A percentile compares a stretch with the other conserved stretches of the same genome.
phyloP scores from a whole-genome alignment of 306 rosid species.

The Cicer arietinum region DNA sequence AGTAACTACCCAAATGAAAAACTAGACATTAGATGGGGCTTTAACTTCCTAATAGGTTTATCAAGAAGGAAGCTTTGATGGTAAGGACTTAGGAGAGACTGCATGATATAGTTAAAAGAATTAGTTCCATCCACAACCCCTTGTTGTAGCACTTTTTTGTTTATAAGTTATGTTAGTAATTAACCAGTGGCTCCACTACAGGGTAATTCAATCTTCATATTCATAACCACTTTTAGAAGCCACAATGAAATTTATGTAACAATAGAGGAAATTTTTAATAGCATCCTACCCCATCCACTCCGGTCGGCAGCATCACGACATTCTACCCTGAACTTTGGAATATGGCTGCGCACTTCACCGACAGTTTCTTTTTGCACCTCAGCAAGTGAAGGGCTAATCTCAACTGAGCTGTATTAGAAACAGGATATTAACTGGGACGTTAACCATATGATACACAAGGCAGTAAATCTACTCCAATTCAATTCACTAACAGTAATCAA shows the following conservation, averaged over 20 bases:
- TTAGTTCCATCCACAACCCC: slow-evolving; percentile 12
- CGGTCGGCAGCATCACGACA: slow-evolving; percentile 85
- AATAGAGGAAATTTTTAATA: slow-evolving; percentile 6
- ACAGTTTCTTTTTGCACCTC: slow-evolving; percentile 88
- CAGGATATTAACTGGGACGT: slow-evolving; percentile 35
- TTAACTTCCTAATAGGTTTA: slow-evolving; percentile 15
- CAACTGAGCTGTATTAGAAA: slow-evolving; percentile 80
- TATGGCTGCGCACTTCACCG: slow-evolving; percentile 77
- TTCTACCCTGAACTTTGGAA: slow-evolving; percentile 82
- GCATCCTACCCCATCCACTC: slow-evolving; percentile 86
- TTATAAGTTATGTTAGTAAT: slow-evolving; percentile 1
- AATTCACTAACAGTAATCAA: slow-evolving; percentile 17
- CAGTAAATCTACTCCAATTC: slow-evolving; percentile 26
- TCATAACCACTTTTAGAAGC: slow-evolving; percentile 23
- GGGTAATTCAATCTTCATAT: slow-evolving; percentile 4
- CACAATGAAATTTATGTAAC: not conserved
- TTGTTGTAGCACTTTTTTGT: slow-evolving; percentile 14
- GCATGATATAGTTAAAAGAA: slow-evolving; percentile 8
- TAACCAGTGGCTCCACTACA: not conserved
- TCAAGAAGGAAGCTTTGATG: slow-evolving; percentile 28
- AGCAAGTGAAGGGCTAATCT: slow-evolving; percentile 90
- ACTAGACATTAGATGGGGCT: not conserved
- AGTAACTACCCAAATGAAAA: not conserved
- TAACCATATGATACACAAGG: slow-evolving; percentile 5
- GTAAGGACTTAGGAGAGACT: slow-evolving; percentile 13